Evolutionary conservation across 1,139 yeast species (phyloP), one percentile per base, ranked within the genome.

Genomic region (Hemisphaericaspora lyxosophila): DNA sequence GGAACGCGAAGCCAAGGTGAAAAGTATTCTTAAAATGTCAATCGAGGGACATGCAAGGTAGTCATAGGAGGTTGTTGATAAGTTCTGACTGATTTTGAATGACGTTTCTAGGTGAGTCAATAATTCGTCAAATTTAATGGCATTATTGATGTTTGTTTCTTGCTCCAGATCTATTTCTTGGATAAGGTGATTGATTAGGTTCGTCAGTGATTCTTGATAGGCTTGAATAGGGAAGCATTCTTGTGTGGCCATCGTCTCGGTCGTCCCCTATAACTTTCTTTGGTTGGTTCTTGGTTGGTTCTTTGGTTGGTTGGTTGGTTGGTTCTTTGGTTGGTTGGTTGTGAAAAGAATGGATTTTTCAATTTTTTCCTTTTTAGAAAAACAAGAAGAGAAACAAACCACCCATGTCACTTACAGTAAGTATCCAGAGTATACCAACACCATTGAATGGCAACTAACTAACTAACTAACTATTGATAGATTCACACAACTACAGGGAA

Each of bases 1-100:
- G 18, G 53, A 41, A 35, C 70, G 47, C 0, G 64, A 52, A 1
- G 64, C 61, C 24, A 67, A 37, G 0, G 73, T 65, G 17, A 67
- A 40, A 16, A 69, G 42, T 2, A 68, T 42, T 6, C 67, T 55
- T 4, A 68, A 45, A 8, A 61, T 42, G 29, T 54, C 48, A 4
- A 40, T 36, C 1, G 69, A 57, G 2, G 64, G 70, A 13, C 57
- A 41, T 13, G 43, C 24, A 24, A 35, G 15, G 8, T 33, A 29
- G 23, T 31, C 28, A 22, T 33, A 37, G 22, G 20, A 2, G 6
- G 29, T 20, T 16, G 36, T 23, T 26, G 38, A 18, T 30, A 39
- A 12, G 12, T 37, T 26, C 34, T 35, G 28, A 34, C 40, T 31
- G 26, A 41, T 31, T n/a, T 26, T 27, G 23, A 59, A 52, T 5